Percentiles rank a stretch among this genome's conserved stretches.
Conservation (phyloP, 768 basidiomycete genomes). For the Boletus patriciae region DNA sequence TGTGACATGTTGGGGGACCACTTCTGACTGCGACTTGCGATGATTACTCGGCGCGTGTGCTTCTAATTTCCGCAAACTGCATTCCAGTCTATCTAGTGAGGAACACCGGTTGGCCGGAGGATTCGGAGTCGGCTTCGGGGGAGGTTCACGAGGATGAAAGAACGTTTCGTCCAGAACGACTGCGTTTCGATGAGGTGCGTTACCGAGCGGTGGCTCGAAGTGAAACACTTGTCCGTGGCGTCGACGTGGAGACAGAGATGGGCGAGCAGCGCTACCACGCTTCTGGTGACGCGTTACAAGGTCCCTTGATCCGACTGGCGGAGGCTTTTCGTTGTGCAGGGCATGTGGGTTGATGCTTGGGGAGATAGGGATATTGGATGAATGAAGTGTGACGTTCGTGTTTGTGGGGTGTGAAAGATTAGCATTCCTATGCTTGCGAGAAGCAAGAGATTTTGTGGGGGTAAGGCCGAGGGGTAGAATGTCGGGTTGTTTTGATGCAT, state of each 20-base stretch:
- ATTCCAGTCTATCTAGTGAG: conserved; percentile 35
- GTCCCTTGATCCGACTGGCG: not conserved
- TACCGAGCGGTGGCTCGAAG: conserved; percentile 3
- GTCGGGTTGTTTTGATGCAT: conserved; percentile 8
- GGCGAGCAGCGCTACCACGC: conserved; percentile 2
- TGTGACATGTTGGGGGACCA: not conserved
- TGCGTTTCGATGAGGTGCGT: not conserved
- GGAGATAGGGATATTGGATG: not conserved
- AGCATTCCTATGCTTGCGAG: conserved; percentile 9
- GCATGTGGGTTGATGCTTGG: not conserved
- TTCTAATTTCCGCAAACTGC: conserved; percentile 35
- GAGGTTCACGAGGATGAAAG: conserved; percentile 18
- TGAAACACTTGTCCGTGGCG: conserved; percentile 31
- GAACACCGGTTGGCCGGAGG: conserved; percentile 23
- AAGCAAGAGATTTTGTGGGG: conserved; percentile 22
- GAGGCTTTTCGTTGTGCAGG: not conserved
- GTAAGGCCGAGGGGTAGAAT: conserved; percentile 18
- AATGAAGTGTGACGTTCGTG: not conserved
- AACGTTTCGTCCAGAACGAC: conserved; percentile 14
- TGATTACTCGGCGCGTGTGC: conserved; percentile 29
- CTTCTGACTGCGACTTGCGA: conserved; percentile 22
- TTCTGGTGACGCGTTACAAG: conserved; percentile 10
- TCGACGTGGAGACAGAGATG: conserved; percentile 9
- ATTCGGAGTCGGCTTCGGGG: conserved; percentile 19
- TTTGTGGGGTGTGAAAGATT: not conserved